Percentiles rank a stretch among this genome's conserved stretches.
phyloP scores from a whole-genome alignment of 371 early-diverging fungal species.

The Choanephora cucurbitarum region DNA sequence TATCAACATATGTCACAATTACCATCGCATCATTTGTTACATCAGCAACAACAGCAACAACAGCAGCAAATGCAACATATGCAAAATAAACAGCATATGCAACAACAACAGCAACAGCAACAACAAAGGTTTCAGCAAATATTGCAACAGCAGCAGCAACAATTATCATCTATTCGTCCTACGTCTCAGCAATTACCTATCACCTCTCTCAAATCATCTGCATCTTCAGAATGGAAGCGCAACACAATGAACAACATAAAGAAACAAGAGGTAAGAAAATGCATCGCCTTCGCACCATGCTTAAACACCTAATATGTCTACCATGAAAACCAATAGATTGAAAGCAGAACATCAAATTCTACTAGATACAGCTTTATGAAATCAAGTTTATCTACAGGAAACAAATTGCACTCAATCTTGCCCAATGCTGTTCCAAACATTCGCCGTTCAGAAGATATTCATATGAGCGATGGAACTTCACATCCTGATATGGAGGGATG shows the following conservation, averaged over 20 bases:
- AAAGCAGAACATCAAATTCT: neutral
- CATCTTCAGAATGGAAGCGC: constrained; percentile 15
- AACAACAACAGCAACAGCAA: constrained; percentile 5
- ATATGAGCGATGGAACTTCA: neutral
- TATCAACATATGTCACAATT: neutral
- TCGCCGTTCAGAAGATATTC: constrained; percentile 17
- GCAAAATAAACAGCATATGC: neutral
- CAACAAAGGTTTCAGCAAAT: neutral
- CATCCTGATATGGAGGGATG: constrained; percentile 64
- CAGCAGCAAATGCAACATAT: neutral
- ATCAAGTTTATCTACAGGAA: constrained; percentile 18
- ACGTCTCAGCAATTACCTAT: constrained; percentile 8
- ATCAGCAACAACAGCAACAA: neutral
- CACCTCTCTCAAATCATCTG: neutral
- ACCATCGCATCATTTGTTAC: constrained; percentile 15
- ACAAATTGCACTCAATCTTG: constrained; percentile 21
- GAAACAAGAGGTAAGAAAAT: constrained; percentile 10
- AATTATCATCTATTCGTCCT: neutral
- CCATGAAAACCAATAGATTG: constrained; percentile 1
- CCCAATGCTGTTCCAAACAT: constrained; percentile 8
- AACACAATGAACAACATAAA: constrained; percentile 17
- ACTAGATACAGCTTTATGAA: constrained; percentile 23
- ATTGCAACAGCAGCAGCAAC: constrained; percentile 3
- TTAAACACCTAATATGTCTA: neutral
- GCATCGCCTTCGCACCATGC: neutral